Conservation (phyloP, 257 asterid genomes). For the Solanum gracilifrons region DNA sequence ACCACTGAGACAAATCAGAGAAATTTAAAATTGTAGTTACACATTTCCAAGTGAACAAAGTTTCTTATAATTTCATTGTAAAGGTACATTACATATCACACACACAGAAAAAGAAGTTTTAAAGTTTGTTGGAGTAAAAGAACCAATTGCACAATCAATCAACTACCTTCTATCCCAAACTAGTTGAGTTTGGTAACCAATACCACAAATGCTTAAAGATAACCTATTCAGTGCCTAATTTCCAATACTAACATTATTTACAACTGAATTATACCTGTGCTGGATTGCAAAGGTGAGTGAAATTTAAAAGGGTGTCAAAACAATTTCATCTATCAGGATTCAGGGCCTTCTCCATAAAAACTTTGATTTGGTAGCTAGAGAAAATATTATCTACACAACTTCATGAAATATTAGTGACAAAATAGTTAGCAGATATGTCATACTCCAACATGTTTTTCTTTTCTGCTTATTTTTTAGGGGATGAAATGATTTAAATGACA, state of each 20-base stretch:
- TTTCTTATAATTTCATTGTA: neutral
- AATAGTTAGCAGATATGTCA: neutral
- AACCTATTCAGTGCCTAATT: neutral
- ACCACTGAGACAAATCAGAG: neutral
- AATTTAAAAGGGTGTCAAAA: neutral
- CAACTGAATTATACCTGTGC: neutral
- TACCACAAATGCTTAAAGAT: neutral
- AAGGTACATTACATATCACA: neutral
- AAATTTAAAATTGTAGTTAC: neutral
- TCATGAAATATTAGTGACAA: neutral
- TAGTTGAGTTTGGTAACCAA: neutral
- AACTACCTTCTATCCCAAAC: neutral
- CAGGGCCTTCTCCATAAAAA: neutral
- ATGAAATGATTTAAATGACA: neutral
- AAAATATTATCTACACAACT: neutral
- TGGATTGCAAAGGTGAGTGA: neutral
- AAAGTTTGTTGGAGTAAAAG: neutral
- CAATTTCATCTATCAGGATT: neutral
- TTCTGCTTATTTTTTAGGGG: neutral
- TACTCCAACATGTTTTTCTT: neutral
- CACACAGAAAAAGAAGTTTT: neutral
- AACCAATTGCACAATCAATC: neutral
- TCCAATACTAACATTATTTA: neutral
- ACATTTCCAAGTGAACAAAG: neutral
- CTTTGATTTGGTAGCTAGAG: neutral